Evolutionary conservation across 1,139 yeast species (phyloP).

Genomic region (Nakaseomyces bracarensis): DNA sequence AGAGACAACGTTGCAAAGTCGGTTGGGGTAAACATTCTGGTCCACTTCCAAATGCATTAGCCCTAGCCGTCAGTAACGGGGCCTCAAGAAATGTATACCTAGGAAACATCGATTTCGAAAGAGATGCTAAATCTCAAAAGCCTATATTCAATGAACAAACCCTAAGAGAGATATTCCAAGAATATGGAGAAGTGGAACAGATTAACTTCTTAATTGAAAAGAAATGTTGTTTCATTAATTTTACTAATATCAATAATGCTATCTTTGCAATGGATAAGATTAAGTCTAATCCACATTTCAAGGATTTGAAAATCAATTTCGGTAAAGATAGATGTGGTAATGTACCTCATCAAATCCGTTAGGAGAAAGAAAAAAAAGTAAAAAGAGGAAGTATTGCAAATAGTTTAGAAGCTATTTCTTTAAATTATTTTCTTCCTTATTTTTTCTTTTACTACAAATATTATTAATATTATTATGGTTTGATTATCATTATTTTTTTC

Average conservation of each 20-base stretch:
- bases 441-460: too few relatives aligned
- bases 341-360: constrained; percentile 33
- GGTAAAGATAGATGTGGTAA: constrained; percentile 96
- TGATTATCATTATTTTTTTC: too few relatives aligned
- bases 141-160: constrained; percentile 39
- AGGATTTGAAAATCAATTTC: constrained; percentile 59
- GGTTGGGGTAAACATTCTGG: constrained; percentile 98
- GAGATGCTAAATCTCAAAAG: constrained; percentile 19
- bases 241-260: constrained; percentile 79
- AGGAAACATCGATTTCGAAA: constrained; percentile 49
- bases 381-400: too few relatives aligned
- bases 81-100: constrained; percentile 88
- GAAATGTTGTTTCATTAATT: constrained; percentile 88
- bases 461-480: too few relatives aligned
- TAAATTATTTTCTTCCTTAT: too few relatives aligned
- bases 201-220: constrained; percentile 77
- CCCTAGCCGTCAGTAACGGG: constrained; percentile 85
- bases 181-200: constrained; percentile 90
- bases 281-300: constrained; percentile 42
- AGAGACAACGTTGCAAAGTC: constrained; percentile 70
- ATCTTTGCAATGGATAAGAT: constrained; percentile 73
- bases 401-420: too few relatives aligned
- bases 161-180: constrained; percentile 64
- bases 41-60: constrained; percentile 70
- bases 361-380: neutral